phyloP scores from a whole-genome alignment of 257 asterid genomes.

The Penstemon barbatus region DNA sequence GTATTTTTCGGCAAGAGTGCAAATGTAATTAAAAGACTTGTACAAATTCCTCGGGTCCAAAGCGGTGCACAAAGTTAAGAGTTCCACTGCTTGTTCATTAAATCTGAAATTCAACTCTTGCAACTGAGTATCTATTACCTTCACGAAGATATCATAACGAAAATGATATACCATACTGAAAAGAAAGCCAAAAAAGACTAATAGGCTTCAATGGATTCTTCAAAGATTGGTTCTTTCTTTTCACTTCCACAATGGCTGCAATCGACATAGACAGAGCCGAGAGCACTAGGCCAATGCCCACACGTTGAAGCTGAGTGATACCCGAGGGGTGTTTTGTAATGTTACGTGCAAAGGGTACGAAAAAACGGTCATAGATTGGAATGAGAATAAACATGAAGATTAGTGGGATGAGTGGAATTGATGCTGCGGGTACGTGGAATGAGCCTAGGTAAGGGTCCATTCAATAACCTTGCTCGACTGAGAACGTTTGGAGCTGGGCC shows the following conservation, averaged over 20 bases:
- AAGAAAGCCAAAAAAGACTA: slow-evolving; percentile 62
- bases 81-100: too few relatives aligned
- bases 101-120: too few relatives aligned
- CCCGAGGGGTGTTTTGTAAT: slow-evolving; percentile 64
- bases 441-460: slow-evolving; percentile 58
- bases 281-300: slow-evolving; percentile 72
- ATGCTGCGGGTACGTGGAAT: slow-evolving; percentile 57
- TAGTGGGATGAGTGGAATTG: slow-evolving; percentile 69
- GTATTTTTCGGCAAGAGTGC: too few relatives aligned
- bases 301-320: slow-evolving; percentile 69
- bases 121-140: too few relatives aligned
- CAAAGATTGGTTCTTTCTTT: slow-evolving; percentile 33
- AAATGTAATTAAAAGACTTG: too few relatives aligned
- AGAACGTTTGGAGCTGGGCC: slow-evolving; percentile 80
- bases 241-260: slow-evolving; percentile 54
- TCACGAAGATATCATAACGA: too few relatives aligned
- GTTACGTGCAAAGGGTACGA: slow-evolving; percentile 57
- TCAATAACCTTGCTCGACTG: slow-evolving; percentile 56
- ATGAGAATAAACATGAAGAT: slow-evolving; percentile 60
- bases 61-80: too few relatives aligned
- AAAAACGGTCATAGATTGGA: slow-evolving; percentile 55
- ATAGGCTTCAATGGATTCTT: slow-evolving; percentile 36
- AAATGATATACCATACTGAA: slow-evolving; percentile 50
- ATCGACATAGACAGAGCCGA: slow-evolving; percentile 62
- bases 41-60: too few relatives aligned